Percentiles rank a stretch among this genome's conserved stretches.
Evolutionary conservation across 352 stramenopile genomes (phyloP).

Genomic region (Phytophthora nicotianae): DNA sequence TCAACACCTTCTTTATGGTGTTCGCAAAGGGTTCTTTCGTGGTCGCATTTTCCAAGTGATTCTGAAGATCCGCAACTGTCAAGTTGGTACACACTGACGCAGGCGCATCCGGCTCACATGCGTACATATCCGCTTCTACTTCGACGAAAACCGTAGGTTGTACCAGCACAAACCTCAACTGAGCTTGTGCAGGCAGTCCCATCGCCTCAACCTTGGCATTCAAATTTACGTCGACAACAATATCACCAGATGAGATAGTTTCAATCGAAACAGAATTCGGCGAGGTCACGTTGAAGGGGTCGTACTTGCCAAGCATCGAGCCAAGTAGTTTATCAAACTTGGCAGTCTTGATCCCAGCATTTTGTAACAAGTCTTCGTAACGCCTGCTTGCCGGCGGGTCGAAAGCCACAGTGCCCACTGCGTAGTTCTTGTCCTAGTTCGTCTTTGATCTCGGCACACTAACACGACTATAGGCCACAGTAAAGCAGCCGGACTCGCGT

Average conservation of each 20-base stretch:
- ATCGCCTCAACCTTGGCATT: constrained; percentile 40
- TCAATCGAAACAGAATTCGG: constrained; percentile 37
- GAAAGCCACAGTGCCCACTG: too few species aligned
- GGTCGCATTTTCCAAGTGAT: constrained; percentile 26
- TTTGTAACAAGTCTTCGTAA: too few species aligned
- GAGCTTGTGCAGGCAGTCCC: constrained; percentile 18
- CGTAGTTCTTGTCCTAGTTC: too few species aligned
- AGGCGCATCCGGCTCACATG: constrained; percentile 24
- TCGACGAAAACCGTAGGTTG: constrained; percentile 30
- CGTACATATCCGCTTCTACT: constrained; percentile 36
- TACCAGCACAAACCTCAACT: constrained; percentile 20
- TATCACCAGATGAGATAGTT: constrained; percentile 36
- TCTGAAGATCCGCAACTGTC: constrained; percentile 33
- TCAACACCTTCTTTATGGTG: constrained; percentile 40
- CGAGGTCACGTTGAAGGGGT: constrained; percentile 49
- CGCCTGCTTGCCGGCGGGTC: too few species aligned
- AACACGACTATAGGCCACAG: too few species aligned
- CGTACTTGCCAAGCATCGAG: constrained; percentile 30
- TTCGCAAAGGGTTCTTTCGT: constrained; percentile 27
- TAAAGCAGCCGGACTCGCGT: too few species aligned
- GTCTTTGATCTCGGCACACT: too few species aligned
- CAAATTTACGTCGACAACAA: constrained; percentile 40
- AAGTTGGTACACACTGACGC: constrained; percentile 49
- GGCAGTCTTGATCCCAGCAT: constrained; percentile 36
- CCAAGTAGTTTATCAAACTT: constrained; percentile 15